Base-by-base conservation (phyloP, 2,329 filamentous ascomycete species). In the Fusarium ambrosium region DNA sequence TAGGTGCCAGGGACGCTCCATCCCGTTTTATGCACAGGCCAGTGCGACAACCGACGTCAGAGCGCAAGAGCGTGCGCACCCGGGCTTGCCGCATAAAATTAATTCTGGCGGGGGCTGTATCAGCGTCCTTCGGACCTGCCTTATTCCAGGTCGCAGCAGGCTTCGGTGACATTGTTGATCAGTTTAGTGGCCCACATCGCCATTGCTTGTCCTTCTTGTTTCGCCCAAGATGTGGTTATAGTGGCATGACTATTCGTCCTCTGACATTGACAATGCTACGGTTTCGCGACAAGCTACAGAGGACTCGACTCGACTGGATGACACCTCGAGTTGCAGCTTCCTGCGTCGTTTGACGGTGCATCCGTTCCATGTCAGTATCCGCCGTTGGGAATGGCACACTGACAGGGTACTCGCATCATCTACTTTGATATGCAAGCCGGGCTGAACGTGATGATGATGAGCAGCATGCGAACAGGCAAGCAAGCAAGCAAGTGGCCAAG, bases 61-160 rank as follows among this genome's bases (percentile, higher is more conserved):
- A 70, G 70, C 66, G 62, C 48, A 53, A 53, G 48, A 59, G 18
- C 55, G 34, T 37, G 34, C 41, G 41, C 55, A 67, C 69, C 68
- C 75, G 77, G 72, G 76, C 59, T 79, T 77, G 67, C 76, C 77
- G 78, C 78, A 80, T 80, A 79, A 80, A 79, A 79, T 72, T 69
- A 74, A 69, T 74, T 62, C 67, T 75, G 56, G 55, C 24, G 58
- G 70, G 69, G 66, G 59, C 69, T 62, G 59, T 75, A 64, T 69
- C 34, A 65, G 55, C 48, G 8, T 53, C 36, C 20, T 43, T 61
- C 64, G 24, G 68, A 66, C 27, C 45, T 62, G 70, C 68, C 69
- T 48, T 68, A 74, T 74, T 75, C 59, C 66, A 43, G 65, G 65
- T 37, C 59, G 27, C 29, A 48, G 34, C 69, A 37, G 24, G 36